Base-by-base conservation (phyloP, 2,329 filamentous ascomycete species). In the Phaeomoniella chlamydospora region DNA sequence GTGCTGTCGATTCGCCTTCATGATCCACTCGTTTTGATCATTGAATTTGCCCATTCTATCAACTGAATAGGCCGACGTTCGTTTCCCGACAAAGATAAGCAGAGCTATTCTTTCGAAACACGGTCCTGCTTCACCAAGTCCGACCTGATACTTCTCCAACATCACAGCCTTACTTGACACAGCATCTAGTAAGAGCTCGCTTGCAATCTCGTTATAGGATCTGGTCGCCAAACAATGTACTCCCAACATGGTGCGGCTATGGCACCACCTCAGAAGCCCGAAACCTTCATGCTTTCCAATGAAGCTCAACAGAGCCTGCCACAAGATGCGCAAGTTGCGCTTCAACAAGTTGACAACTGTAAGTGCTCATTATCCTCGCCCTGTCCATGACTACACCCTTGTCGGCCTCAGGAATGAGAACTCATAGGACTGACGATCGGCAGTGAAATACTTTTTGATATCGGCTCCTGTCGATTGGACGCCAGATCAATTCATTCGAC, bases 391-490 rank as follows among this genome's bases (percentile, higher is more conserved):
- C n/a, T n/a, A n/a, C 22, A 18, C 4, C 31, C 19, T 10, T 13
- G 16, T 34, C 16, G 15, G 5, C 19, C 19, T 26, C 15, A 3
- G 1, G 10, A 15, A 15, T 13, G 14, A 14, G 11, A 12, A n/a
- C 9, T n/a, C n/a, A n/a, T n/a, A n/a, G n/a, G n/a, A n/a, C n/a
- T n/a, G n/a, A n/a, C 12, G 29, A 15, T 16, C 9, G 11, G 39
- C 56, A 94, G 87, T 98, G 53, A 98, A 98, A 74, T 98, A 96
- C 65, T 98, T 98, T 62, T 81, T 98, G 62, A 93, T 98, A 50
- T 98, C 90, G 31, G 90, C 90, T 29, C 90, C 90, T 26, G 90
- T 96, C 47, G 90, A 98, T 65, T 98, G 90, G 90, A 82, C 84
- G 50, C 79, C 80, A 34, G 88, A 96, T 53, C 88, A 96, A 63